Percentiles rank a stretch among this genome's conserved stretches.
Evolutionary conservation across 2,329 filamentous ascomycete species (phyloP).

Genomic region (Didymellaceae sp.): DNA sequence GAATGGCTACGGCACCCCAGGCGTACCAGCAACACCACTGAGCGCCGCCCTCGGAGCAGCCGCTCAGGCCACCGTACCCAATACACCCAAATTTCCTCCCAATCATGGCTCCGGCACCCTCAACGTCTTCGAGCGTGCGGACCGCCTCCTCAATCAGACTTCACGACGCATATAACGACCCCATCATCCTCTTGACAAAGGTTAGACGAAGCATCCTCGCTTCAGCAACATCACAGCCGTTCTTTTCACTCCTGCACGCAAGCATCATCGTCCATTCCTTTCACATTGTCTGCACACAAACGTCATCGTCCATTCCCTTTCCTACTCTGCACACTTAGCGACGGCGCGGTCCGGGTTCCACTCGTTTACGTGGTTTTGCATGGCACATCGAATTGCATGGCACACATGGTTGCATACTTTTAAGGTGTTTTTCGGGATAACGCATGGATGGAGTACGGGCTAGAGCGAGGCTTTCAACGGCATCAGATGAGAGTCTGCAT

Average conservation of each 20-base stretch:
- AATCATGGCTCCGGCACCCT: conserved; percentile 34
- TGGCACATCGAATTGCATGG: conserved; percentile 13
- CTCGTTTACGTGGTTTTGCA: conserved; percentile 20
- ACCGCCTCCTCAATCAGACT: conserved; percentile 41
- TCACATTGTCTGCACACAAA: not conserved
- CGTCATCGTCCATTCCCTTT: not conserved
- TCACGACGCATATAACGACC: conserved; percentile 40
- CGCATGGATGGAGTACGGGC: conserved; percentile 6
- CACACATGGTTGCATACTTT: not conserved
- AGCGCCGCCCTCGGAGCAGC: conserved; percentile 89
- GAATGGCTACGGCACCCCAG: conserved; percentile 58
- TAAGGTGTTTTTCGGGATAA: not conserved
- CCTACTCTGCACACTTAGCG: conserved; percentile 14
- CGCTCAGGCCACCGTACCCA: conserved; percentile 86
- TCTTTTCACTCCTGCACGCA: not conserved
- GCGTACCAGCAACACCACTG: conserved; percentile 82
- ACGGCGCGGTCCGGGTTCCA: conserved; percentile 20
- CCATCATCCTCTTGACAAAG: no score
- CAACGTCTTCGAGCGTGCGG: conserved; percentile 47
- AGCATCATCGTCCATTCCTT: not conserved
- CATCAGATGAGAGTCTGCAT: conserved; percentile 3
- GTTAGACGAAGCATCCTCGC: conserved; percentile 16
- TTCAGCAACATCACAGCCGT: not conserved
- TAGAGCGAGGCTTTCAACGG: no score
- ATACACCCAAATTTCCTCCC: conserved; percentile 49